Evolutionary conservation across 257 asterid species (phyloP), one percentile per base, ranked within the genome.

Genomic region (Haberlea rhodopensis): DNA sequence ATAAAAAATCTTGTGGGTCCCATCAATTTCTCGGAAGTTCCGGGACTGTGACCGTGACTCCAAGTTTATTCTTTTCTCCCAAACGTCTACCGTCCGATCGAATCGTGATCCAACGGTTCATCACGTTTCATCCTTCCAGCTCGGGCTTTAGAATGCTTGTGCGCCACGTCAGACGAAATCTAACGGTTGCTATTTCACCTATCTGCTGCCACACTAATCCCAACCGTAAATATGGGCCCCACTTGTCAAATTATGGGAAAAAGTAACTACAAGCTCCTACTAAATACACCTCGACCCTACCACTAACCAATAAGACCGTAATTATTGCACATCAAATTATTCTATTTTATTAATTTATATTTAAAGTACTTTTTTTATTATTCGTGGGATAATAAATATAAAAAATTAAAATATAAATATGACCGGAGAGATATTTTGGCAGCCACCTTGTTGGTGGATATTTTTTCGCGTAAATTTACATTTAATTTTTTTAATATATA

Each of bases 41-140:
- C 89, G 82, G 80, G 94, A 70, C 75, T 71, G 73, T 68, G 80
- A 81, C 88, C 84, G 78, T 75, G 84, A 78, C 83, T 73, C 57
- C 63, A 76, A 43, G 73, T 18, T 66, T 54, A 54, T 55, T 21
- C 48, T 51, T n/a, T 54, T n/a, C 58, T 49, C 28, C 71, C 22
- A 52, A 2, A 0, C 56, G 26, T 16, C n/a, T n/a, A 13, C 87
- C 91, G 85, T 83, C 13, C 10, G 81, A 81, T 71, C 29, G 0
- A 2, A 0, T 13, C 24, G 0, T 0, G 3, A 5, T 2, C 11
- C 20, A 27, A 77, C 89, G 89, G 82, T 0, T 1, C 0, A 18
- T 77, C 60, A 63, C 37, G 53, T 73, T 40, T 52, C 72, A 62
- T 57, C 19, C 52, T n/a, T 91, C 87, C 90, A 86, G 81, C 84